Base-by-base conservation (phyloP, 164 flowering plant species). In the Dillenia suffruticosa region DNA sequence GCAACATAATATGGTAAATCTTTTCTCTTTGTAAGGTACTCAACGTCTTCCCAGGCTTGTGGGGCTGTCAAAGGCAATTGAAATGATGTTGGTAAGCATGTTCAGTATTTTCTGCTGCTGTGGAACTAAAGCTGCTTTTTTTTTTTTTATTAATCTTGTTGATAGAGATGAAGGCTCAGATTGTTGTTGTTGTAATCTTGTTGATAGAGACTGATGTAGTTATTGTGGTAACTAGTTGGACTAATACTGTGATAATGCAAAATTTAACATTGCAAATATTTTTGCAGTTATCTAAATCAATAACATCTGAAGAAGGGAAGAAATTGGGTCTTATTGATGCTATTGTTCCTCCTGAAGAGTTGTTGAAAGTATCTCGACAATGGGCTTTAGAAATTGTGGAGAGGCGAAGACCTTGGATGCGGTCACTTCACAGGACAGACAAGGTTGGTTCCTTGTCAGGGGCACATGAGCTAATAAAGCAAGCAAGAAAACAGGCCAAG, bases 41-140 rank as follows among this genome's bases (percentile, higher is more conserved):
- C 99, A 95, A 68, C 90, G 90, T 51, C 96, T 95, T 79, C 99
- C 99, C 65, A 84, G 99, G 81, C 92, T 95, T 51, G 64, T 90
- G 12, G 99, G 99, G 57, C 61, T 88, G 58, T 57, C 90, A 67
- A 89, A 85, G 70, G 96, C 96, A 62, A 63, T 89, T 73, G 97
- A 92, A 59, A 86, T 95, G 81, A 90, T 95, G 89, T 68, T 88
- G 88, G 99, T 92, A 80, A 76, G 80, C 44, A 24, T 76, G 43
- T 12, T 22, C 40, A 43, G 12, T 48, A 1, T 59, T 61, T 43
- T 49, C 45, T 10, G 51, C 32, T 6, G 40, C 40, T 32, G 40
- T 32, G 40, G 40, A 32, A 32, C 40, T 32, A 32, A 32, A 32
- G 40, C 6, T 32, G 40, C 4, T 32, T 32, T 5, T 6, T 0